Percentiles rank a stretch among this genome's conserved stretches.
These are phyloP conservation scores for Durotheca rogersii DNA, from an alignment of 495 filamentous ascomycete species.

Conservation along the genomic window DNA sequence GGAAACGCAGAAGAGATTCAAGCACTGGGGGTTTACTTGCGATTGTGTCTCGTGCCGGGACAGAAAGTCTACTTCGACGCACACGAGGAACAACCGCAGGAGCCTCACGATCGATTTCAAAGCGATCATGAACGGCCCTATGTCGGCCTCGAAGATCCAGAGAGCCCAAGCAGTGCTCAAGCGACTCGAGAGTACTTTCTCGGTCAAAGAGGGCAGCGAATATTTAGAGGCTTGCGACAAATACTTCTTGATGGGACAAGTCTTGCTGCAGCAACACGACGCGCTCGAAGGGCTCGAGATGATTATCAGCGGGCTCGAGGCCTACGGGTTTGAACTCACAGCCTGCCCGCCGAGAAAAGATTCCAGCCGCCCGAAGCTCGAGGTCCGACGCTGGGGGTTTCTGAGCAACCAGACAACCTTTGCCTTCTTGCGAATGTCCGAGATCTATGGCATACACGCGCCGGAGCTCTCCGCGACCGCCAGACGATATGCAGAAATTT, in stretches of 20 bases:
- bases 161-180: not conserved
- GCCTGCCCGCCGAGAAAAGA: not conserved
- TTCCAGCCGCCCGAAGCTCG: not conserved
- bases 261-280: not conserved
- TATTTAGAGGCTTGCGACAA: not conserved
- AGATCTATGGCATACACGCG: not conserved
- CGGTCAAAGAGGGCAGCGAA: not conserved
- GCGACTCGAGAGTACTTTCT: not conserved
- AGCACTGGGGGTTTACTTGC: conserved; percentile 3
- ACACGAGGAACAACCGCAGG: not conserved
- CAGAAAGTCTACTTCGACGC: not conserved
- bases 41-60: not conserved
- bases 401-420: not conserved
- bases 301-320: not conserved
- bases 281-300: not conserved
- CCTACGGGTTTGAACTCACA: not conserved
- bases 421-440: not conserved
- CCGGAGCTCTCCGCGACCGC: not conserved
- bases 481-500: not conserved
- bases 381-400: not conserved
- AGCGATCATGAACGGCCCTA: not conserved
- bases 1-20: not conserved
- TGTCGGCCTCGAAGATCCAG: not conserved
- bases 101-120: not conserved
- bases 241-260: not conserved